Evolutionary conservation across 2,329 filamentous ascomycete genomes (phyloP).

Genomic region (Volutella citrinella): DNA sequence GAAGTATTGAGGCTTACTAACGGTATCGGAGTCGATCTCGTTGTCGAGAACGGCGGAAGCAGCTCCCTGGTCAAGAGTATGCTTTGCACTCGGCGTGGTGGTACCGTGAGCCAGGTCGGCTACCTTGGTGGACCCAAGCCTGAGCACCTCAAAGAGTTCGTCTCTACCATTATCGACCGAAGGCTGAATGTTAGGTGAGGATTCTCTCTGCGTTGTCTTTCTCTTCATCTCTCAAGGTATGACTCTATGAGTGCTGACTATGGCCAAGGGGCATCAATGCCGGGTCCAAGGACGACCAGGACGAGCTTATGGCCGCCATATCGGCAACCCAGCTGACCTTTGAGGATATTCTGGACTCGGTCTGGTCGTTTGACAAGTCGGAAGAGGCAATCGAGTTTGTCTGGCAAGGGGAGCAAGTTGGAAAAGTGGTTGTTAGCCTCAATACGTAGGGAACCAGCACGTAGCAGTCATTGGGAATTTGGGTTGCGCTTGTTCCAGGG

Average conservation of each 20-base stretch:
- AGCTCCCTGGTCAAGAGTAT: slow-evolving; percentile 36
- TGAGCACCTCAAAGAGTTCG: slow-evolving; percentile 29
- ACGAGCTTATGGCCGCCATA: slow-evolving; percentile 36
- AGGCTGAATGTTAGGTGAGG: slow-evolving; percentile 29
- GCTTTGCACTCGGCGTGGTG: slow-evolving; percentile 38
- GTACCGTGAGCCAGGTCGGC: slow-evolving; percentile 40
- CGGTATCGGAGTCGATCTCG: slow-evolving; percentile 44
- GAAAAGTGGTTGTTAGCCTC: slow-evolving; percentile 40
- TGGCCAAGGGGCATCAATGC: slow-evolving; percentile 38
- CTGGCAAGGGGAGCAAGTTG: slow-evolving; percentile 41
- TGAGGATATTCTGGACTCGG: slow-evolving; percentile 37
- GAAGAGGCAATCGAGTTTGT: slow-evolving; percentile 40
- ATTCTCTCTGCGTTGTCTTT: not conserved
- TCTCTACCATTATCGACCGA: slow-evolving; percentile 36
- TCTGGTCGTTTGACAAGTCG: slow-evolving; percentile 36
- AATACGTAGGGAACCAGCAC: no score
- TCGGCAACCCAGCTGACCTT: slow-evolving; percentile 31
- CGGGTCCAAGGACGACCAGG: slow-evolving; percentile 37
- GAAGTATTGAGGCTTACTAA: slow-evolving; percentile 41
- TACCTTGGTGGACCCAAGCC: slow-evolving; percentile 34
- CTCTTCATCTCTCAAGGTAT: not conserved
- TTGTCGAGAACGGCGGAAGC: slow-evolving; percentile 43
- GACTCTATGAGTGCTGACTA: slow-evolving; percentile 1
- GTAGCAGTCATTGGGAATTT: no score
- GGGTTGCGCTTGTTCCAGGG: no score